phyloP scores from a whole-genome alignment of 345 rosid species.

The Eucalyptus shirleyi region DNA sequence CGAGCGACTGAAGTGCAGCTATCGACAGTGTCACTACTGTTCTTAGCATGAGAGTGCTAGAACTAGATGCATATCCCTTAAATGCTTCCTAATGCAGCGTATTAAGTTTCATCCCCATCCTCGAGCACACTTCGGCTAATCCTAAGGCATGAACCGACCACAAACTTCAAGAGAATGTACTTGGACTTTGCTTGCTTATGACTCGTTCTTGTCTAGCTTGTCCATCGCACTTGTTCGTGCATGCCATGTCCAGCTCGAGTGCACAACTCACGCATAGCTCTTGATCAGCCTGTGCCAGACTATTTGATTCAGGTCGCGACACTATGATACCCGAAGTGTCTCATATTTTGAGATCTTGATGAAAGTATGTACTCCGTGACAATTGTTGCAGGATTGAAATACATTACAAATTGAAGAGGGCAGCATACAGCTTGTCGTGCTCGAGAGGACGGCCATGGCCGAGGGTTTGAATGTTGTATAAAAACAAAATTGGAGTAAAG shows the following conservation, averaged over 20 bases:
- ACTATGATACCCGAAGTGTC: neutral
- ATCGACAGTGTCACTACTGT: neutral
- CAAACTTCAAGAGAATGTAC: neutral
- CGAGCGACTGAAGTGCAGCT: neutral
- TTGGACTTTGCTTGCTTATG: neutral
- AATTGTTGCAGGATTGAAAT: neutral
- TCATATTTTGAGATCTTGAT: neutral
- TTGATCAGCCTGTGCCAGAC: neutral
- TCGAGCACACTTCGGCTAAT: neutral
- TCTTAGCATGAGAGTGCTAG: neutral
- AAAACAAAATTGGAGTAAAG: neutral
- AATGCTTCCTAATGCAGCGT: neutral
- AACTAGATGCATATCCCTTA: neutral
- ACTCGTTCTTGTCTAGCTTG: neutral
- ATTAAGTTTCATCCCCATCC: neutral
- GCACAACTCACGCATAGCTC: neutral
- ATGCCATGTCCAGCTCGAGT: neutral
- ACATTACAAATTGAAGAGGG: neutral
- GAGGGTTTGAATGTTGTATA: neutral
- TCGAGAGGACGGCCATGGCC: neutral
- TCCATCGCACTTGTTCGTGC: neutral
- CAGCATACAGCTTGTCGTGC: neutral
- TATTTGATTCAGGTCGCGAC: neutral
- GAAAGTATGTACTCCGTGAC: neutral
- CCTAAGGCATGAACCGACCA: neutral